A percentile compares a stretch with the other conserved stretches of the same genome.
phyloP scores from a whole-genome alignment of 768 basidiomycete species.

The Rhizopogon roseolus region DNA sequence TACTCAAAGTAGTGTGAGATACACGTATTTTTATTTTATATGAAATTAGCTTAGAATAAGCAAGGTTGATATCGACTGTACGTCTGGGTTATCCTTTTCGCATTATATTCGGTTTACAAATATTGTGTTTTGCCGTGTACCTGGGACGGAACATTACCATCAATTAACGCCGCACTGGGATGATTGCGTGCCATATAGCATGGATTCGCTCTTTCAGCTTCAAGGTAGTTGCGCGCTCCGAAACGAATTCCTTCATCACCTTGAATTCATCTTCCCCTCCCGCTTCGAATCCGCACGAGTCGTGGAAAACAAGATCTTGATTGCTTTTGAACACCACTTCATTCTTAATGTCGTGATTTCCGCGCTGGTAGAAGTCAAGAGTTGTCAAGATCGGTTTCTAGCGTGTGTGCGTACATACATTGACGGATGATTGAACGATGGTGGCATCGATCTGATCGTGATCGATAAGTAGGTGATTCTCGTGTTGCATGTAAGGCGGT shows the following conservation, averaged over 20 bases:
- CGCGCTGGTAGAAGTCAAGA: too few species aligned
- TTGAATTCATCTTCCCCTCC: slow-evolving; percentile 24
- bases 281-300: slow-evolving; percentile 35
- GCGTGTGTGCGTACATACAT: neutral
- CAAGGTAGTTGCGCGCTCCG: slow-evolving; percentile 14
- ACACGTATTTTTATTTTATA: neutral
- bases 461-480: neutral
- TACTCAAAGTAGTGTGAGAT: neutral
- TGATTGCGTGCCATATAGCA: too few species aligned
- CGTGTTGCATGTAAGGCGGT: too few species aligned
- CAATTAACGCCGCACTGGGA: too few species aligned
- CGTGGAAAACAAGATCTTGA: slow-evolving; percentile 31
- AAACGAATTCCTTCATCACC: slow-evolving; percentile 25
- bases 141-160: too few species aligned
- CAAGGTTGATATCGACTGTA: neutral
- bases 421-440: neutral
- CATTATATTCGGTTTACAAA: too few species aligned
- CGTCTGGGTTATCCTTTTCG: neutral
- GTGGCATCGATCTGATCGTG: neutral
- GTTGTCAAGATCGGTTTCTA: slow-evolving; percentile 9
- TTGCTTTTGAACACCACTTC: slow-evolving; percentile 25
- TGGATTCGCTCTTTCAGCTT: too few species aligned
- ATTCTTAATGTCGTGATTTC: slow-evolving; percentile 27
- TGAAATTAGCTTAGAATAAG: neutral
- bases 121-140: too few species aligned